Evolutionary conservation across 2,329 filamentous ascomycete genomes (phyloP).

Genomic region (Thyridium curvatum): DNA sequence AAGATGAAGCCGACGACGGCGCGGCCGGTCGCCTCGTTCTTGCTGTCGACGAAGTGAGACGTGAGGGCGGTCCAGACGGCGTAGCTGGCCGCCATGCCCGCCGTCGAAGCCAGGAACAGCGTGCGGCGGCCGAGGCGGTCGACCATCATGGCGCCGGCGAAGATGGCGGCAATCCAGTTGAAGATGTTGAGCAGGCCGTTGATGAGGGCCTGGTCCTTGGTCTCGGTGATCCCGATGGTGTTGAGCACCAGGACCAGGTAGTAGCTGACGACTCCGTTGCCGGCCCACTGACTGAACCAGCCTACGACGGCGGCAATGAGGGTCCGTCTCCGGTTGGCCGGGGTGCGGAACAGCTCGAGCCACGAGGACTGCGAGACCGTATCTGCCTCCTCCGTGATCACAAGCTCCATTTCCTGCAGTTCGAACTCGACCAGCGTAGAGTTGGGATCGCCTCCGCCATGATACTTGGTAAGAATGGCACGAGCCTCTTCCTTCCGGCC

Average conservation of each 20-base stretch:
- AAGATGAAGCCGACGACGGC: background rate
- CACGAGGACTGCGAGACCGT: conserved; percentile 15
- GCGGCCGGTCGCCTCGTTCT: conserved; percentile 22
- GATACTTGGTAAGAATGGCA: conserved; percentile 32
- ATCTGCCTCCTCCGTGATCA: conserved; percentile 31
- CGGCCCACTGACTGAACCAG: conserved; percentile 4
- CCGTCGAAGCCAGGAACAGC: conserved; percentile 27
- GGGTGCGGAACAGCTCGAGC: conserved; percentile 1
- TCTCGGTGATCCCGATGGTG: conserved; percentile 3
- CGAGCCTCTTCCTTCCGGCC: conserved; percentile 47
- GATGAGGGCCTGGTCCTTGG: conserved; percentile 4
- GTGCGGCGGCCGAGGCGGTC: conserved; percentile 31
- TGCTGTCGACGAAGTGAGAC: conserved; percentile 20
- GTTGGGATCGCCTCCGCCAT: background rate
- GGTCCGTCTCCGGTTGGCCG: conserved; percentile 5
- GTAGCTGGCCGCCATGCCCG: conserved; percentile 26
- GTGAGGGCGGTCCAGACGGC: conserved; percentile 31
- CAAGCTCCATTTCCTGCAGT: background rate
- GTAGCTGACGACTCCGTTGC: conserved; percentile 4
- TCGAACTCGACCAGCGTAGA: background rate
- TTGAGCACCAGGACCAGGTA: conserved; percentile 4
- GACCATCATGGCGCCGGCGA: conserved; percentile 25
- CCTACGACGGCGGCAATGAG: conserved; percentile 4
- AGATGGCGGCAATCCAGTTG: background rate
- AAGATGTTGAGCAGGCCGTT: conserved; percentile 3